A percentile compares a stretch with the other conserved stretches of the same genome.
Evolutionary conservation across 176 grass and related monocot genomes (phyloP).

Genomic region (sorghum (Sorghum bicolor)): DNA sequence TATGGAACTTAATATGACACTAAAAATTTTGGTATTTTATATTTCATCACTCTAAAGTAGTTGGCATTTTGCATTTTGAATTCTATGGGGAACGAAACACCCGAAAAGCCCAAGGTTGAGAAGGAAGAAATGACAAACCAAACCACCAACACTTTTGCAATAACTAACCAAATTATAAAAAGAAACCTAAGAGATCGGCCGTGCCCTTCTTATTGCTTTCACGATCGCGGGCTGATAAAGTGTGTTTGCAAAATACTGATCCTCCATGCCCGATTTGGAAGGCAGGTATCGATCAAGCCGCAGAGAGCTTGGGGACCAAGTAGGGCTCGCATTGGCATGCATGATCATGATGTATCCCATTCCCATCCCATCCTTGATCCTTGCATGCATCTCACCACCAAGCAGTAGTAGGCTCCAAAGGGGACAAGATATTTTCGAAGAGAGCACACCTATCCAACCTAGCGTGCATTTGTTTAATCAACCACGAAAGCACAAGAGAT

Average conservation of each 20-base stretch:
- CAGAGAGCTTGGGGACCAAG: not conserved
- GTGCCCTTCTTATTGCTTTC: too few relatives aligned
- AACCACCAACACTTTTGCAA: too few relatives aligned
- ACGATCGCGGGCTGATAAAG: too few relatives aligned
- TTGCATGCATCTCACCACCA: not conserved
- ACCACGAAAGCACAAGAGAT: not conserved
- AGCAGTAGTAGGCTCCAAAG: not conserved
- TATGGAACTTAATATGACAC: too few relatives aligned
- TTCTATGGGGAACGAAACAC: too few relatives aligned
- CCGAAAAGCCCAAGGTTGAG: too few relatives aligned
- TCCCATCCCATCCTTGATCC: not conserved
- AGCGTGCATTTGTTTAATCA: not conserved
- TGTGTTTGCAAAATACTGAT: not conserved
- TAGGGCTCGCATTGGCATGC: not conserved
- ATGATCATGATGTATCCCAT: not conserved
- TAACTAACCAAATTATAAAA: too few relatives aligned
- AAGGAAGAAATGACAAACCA: too few relatives aligned
- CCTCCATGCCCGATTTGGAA: not conserved
- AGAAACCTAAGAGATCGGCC: too few relatives aligned
- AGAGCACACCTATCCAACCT: slow-evolving; percentile 26
- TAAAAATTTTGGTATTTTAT: too few relatives aligned
- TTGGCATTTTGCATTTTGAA: too few relatives aligned
- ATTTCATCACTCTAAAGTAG: too few relatives aligned
- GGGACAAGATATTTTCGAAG: slow-evolving; percentile 47
- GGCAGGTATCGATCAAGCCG: not conserved